phyloP scores from a whole-genome alignment of 495 filamentous ascomycete genomes.

The Xylaria scruposa region DNA sequence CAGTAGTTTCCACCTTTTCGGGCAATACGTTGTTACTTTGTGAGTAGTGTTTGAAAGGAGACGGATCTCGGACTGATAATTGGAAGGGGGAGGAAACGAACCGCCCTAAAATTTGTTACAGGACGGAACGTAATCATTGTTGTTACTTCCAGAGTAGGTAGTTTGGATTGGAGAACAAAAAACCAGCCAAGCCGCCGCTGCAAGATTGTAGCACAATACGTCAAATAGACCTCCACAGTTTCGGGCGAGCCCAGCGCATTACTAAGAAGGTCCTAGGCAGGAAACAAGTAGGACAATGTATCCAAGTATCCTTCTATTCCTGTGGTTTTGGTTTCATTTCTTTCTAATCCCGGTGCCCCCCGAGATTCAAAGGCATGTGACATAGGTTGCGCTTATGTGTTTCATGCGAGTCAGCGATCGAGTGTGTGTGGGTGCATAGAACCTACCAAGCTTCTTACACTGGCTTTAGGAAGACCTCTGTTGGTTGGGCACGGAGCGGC shows the following conservation, averaged over 20 bases:
- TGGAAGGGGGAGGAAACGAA: background rate
- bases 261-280: background rate
- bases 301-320: background rate
- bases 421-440: background rate
- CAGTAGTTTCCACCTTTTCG: background rate
- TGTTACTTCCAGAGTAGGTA: background rate
- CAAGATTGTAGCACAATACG: background rate
- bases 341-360: background rate
- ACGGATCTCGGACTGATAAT: background rate
- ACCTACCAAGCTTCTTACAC: conserved; percentile 9
- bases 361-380: background rate
- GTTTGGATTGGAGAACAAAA: background rate
- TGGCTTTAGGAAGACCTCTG: background rate
- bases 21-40: background rate
- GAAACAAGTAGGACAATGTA: background rate
- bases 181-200: background rate
- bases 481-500: background rate
- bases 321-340: conserved; percentile 1
- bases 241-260: background rate
- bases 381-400: conserved; percentile 12
- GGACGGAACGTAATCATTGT: background rate
- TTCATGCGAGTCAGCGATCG: conserved; percentile 12
- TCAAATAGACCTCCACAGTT: background rate
- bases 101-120: background rate
- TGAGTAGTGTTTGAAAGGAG: background rate